Evolutionary conservation across 2,329 filamentous ascomycete species (phyloP), one percentile per base, ranked within the genome.

Genomic region (Helotiales sp.): DNA sequence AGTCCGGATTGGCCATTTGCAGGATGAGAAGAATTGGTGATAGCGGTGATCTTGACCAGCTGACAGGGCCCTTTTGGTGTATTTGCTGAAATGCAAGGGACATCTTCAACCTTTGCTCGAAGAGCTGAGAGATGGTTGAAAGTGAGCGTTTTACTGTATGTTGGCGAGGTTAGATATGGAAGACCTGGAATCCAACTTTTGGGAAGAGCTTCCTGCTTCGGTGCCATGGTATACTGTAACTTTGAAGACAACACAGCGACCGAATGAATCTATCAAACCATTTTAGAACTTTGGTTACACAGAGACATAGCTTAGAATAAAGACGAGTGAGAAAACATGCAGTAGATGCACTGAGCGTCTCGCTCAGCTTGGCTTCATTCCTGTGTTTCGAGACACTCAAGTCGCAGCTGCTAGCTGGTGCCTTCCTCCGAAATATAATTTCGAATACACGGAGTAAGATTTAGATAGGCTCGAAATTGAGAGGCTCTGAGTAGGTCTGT

Each of bases 1-100:
- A 88, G 80, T 0, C 85, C 85, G 51, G 68, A 71, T 70, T 88
- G 85, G 3, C 80, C 79, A 64, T 74, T 64, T 12, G 85, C 85
- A 0, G 85, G 85, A 66, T 88, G 85, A 0, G 69, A 63, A 0
- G 77, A 70, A 52, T 78, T 69, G 0, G 65, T 67, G 60, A 88
- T 87, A 31, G 74, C 72, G 10, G 76, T 76, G 64, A 88, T 87
- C 60, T 72, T 78, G 53, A 85, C 82, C 8, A 76, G 67, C n/a
- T 75, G 58, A 54, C 74, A 78, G 9, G 83, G 81, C 0, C 79
- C 76, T 40, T 72, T 69, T 1, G 76, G 70, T 6, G 71, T 69
- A 53, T 71, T 63, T 12, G 68, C 54, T 1, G 76, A 72, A 15
- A 79, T 70, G 36, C 69, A 69, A 6, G 64, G 55, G 22, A 65